Evolutionary conservation across 208 protist species (phyloP), one percentile per base, ranked within the genome.

Genomic region (Angomonas ambiguus): DNA sequence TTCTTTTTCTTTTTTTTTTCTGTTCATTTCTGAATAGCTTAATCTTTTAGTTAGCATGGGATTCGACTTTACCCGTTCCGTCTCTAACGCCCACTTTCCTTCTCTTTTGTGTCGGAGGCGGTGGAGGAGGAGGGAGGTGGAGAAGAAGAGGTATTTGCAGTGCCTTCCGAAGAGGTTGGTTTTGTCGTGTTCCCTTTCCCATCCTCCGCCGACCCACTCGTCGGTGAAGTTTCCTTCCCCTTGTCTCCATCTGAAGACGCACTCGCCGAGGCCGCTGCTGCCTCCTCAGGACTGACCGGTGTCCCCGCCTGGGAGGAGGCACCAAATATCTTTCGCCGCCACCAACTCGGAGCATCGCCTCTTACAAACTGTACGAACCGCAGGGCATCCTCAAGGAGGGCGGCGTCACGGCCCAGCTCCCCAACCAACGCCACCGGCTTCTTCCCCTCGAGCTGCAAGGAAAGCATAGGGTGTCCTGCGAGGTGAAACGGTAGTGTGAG

Each of bases 401-500:
- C 86, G 8, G 87, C 83, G 64, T 95, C 90, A 8, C 85, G 79
- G 18, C 90, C 90, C 0, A 92, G 82, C 58, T 93, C 87, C 24
- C 85, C 90, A 18, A 92, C 70, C 3, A 95, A 70, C 38, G 71
- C 84, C 16, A 93, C 85, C 0, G 90, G 80, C 22, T 85, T 68
- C 35, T 71, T 66, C 22, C 80, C 67, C 27, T 91, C 83, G 28
- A 95, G 56, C 78, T 92, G 90, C 62, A 89, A 38, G 2, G 82
- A 89, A 25, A 95, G 72, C 63, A 93, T 93, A 13, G 90, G 90
- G 56, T 93, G 87, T n/a, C 90, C 90, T 6, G 80, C 86, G 25
- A 95, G 76, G 24, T 85, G 76, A 38, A 91, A 95, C 0, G 90
- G 87, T 16, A 95, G 62, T 3, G 79, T 76, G 5, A 77, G 77